These are phyloP conservation scores for Microsporum canis DNA, from an alignment of 2,329 filamentous ascomycete genomes.

Conservation along the genomic window DNA sequence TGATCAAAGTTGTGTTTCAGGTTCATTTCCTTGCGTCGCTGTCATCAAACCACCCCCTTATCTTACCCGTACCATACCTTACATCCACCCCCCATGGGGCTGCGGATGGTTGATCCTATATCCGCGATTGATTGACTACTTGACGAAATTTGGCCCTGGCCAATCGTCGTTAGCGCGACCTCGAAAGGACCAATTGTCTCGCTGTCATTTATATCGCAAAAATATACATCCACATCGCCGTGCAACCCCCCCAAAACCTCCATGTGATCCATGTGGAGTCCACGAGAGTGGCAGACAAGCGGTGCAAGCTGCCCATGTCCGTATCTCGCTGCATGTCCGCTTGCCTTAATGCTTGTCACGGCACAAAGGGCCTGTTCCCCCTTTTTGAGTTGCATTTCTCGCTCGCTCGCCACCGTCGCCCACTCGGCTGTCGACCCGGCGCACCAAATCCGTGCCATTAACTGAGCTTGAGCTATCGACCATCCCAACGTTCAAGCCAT, in stretches of 20 bases:
- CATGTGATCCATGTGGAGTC: conserved; percentile 6
- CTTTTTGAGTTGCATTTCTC: background rate
- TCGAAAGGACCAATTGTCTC: background rate
- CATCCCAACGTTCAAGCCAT: background rate
- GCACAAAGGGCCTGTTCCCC: background rate
- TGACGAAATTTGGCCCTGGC: background rate
- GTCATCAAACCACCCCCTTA: background rate
- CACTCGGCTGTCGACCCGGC: background rate
- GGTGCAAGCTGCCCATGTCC: background rate
- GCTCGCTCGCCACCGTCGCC: background rate
- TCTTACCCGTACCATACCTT: background rate
- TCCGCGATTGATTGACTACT: background rate
- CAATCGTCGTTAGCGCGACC: background rate
- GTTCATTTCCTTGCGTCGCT: background rate
- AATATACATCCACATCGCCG: background rate
- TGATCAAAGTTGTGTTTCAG: background rate
- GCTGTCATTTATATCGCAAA: background rate
- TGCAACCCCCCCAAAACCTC: background rate
- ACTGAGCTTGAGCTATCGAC: background rate
- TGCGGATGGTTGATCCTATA: background rate
- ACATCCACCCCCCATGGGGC: background rate
- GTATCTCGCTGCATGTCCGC: background rate
- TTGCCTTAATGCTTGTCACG: background rate
- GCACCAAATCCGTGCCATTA: background rate
- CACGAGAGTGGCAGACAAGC: background rate